These are phyloP conservation scores for Ceratocystis ficicola DNA, from an alignment of 2,329 filamentous ascomycete species.

Conservation along the genomic window DNA sequence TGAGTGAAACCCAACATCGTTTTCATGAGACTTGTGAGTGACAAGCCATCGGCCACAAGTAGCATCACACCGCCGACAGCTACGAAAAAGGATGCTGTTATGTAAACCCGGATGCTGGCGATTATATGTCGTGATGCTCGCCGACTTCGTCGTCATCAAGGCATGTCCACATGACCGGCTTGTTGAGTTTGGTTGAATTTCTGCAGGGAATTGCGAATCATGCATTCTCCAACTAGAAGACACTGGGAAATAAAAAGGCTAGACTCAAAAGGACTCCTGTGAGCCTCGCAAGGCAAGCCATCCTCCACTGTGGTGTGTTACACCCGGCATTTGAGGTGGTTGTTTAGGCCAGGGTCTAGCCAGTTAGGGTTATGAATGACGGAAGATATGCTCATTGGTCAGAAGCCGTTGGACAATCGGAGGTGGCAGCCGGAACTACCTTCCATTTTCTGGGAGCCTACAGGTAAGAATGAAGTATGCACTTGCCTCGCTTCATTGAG, in stretches of 20 bases:
- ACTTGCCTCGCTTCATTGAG: neutral
- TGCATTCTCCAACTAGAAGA: neutral
- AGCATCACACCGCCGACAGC: neutral
- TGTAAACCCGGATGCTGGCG: neutral
- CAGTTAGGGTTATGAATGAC: neutral
- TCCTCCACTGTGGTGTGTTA: neutral
- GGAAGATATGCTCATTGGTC: neutral
- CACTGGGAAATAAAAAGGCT: neutral
- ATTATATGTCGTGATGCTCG: slow-evolving; percentile 1
- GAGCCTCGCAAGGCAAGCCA: neutral
- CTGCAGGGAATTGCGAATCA: neutral
- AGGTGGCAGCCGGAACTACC: neutral
- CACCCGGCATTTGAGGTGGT: neutral
- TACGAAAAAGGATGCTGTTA: neutral
- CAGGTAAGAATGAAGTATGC: neutral
- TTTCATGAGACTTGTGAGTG: slow-evolving; percentile 1
- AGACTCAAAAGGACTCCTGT: neutral
- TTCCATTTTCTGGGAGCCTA: neutral
- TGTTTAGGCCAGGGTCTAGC: neutral
- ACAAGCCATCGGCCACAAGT: neutral
- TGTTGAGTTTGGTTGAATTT: neutral
- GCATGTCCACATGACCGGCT: slow-evolving; percentile 1
- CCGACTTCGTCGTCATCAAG: slow-evolving; percentile 12
- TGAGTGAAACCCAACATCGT: neutral
- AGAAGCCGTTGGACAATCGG: neutral